Conservation (phyloP, 2,329 filamentous ascomycete species). For the Fusarium albosuccineum region DNA sequence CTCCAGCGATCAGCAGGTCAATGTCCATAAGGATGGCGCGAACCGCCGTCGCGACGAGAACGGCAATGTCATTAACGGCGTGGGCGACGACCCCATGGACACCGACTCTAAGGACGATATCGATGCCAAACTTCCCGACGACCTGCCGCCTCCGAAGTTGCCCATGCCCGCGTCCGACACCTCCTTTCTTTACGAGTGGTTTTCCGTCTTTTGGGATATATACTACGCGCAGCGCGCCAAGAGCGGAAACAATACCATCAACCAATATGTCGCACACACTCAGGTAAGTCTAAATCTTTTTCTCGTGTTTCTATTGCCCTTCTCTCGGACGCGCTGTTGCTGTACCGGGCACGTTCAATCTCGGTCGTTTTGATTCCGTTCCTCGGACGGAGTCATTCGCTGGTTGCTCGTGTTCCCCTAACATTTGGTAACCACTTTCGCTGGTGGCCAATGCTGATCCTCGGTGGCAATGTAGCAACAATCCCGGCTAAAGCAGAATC, state of each 20-base stretch:
- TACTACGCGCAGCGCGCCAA: slow-evolving; percentile 84
- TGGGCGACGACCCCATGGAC: slow-evolving; percentile 82
- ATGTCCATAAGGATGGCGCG: slow-evolving; percentile 77
- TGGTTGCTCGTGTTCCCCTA: slow-evolving; percentile 31
- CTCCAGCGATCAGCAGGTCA: slow-evolving; percentile 74
- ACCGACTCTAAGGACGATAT: slow-evolving; percentile 85
- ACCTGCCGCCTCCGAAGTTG: slow-evolving; percentile 81
- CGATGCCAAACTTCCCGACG: slow-evolving; percentile 79
- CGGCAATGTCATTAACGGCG: slow-evolving; percentile 75
- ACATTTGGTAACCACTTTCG: slow-evolving; percentile 40
- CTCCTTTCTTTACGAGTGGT: slow-evolving; percentile 97
- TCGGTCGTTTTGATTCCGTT: slow-evolving; percentile 10
- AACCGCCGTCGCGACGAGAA: slow-evolving; percentile 76
- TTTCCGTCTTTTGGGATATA: slow-evolving; percentile 97
- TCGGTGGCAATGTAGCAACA: slow-evolving; percentile 64
- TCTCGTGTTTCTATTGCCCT: slow-evolving; percentile 23
- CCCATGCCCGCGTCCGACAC: slow-evolving; percentile 75
- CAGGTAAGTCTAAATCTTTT: slow-evolving; percentile 71
- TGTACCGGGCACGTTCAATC: slow-evolving; percentile 20
- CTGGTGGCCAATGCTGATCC: slow-evolving; percentile 39
- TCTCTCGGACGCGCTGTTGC: slow-evolving; percentile 12
- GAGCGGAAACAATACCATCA: slow-evolving; percentile 72
- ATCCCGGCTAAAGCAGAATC: slow-evolving; percentile 78
- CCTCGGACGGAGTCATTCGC: slow-evolving; percentile 1
- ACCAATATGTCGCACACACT: slow-evolving; percentile 83